phyloP scores from a whole-genome alignment of 176 grass and related monocot genomes.

The Areca catechu region DNA sequence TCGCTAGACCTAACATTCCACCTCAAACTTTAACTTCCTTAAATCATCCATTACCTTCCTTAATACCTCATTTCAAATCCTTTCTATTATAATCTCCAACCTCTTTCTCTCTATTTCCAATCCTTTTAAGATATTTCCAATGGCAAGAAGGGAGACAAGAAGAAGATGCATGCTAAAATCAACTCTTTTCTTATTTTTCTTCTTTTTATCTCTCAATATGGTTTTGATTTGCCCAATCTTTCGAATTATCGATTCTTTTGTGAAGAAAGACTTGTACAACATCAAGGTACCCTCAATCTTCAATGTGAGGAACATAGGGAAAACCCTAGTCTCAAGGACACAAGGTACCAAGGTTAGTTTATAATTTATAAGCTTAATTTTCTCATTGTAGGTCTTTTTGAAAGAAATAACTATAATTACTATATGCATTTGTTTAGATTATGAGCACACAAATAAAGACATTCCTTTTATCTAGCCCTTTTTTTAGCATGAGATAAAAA shows the following conservation, averaged over 20 bases:
- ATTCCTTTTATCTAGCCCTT: too few species aligned
- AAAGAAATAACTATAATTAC: too few species aligned
- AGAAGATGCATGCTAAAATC: conserved; percentile 46
- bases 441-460: too few species aligned
- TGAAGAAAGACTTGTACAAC: conserved; percentile 89
- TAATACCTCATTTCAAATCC: too few species aligned
- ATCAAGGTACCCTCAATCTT: conserved; percentile 79
- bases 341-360: conserved; percentile 70
- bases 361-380: too few species aligned
- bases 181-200: background rate
- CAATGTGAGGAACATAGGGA: conserved; percentile 49
- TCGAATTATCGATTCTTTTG: conserved; percentile 65
- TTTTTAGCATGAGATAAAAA: too few species aligned
- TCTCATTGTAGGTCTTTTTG: too few species aligned
- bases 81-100: background rate
- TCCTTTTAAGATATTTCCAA: conserved; percentile 66
- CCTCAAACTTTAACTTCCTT: too few species aligned
- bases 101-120: background rate
- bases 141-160: conserved; percentile 80
- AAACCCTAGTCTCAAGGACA: conserved; percentile 91
- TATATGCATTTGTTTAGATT: too few species aligned
- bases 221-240: background rate
- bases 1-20: too few species aligned
- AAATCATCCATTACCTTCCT: too few species aligned
- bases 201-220: background rate